Evolutionary conservation across 768 basidiomycete species (phyloP), one percentile per base, ranked within the genome.

Genomic region (Russula ochroleuca): DNA sequence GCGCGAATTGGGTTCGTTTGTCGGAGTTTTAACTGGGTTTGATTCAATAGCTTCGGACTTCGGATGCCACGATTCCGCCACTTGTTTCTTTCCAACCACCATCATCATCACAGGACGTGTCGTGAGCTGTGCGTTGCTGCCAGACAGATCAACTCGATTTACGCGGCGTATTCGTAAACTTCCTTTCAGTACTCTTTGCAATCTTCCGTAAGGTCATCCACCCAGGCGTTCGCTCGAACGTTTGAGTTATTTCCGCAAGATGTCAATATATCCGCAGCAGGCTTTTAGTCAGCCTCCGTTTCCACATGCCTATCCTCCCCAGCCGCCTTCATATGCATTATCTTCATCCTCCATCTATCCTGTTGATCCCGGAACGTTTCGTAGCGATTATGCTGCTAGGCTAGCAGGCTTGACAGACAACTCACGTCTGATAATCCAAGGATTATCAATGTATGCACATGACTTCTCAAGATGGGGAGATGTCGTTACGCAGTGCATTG

Each of bases 361-460:
- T 72, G 74, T 83, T 72, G 88, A 91, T 73, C 84, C 88, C 35
- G 80, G 79, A 74, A 77, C 81, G 43, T 93, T 93, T 73, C 85
- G 92, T 68, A 84, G 85, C 76, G 91, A 92, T 77, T 93, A 88
- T 75, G 71, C 82, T 60, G 73, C 77, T 47, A 85, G 90, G 65
- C 85, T 97, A 59, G 78, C 83, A 70, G 85, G 87, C 67, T 87
- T 99, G 67, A 92, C 86, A 57, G 87, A 94, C 80, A 99, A 98
- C 77, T 96, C 94, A 69, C 87, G 94, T 71, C 89, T 93, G 11
- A 85, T 97, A 66, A 99, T 99, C 68, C 93, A 97, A 77, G 83
- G 83, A 65, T 77, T 99, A 17, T 98, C 97, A 38, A 86, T 94
- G 82, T 83, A 91, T 69, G 96, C 97, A 58, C 90, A 93, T 76